Conservation (phyloP, 805 yeast genomes). For the Candida sonorensis region DNA sequence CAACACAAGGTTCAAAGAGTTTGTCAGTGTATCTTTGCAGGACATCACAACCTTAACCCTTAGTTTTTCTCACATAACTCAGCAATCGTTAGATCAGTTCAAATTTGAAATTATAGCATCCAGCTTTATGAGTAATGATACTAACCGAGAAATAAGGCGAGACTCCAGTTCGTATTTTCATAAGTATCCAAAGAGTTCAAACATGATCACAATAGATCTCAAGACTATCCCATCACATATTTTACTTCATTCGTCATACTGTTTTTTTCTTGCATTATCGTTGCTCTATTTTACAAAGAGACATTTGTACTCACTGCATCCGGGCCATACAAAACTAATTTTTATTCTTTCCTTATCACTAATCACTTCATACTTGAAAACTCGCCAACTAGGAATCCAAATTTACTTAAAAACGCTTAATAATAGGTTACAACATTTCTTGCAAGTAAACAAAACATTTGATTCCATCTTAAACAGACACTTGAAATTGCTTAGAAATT, state of each 20-base stretch:
- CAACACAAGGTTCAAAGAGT: not conserved
- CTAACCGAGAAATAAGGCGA: no score
- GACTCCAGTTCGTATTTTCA: no score
- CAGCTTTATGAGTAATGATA: conserved; percentile 11
- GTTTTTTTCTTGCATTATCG: conserved; percentile 12
- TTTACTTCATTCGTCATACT: conserved; percentile 15
- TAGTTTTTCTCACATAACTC: conserved; percentile 1
- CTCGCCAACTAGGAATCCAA: conserved; percentile 12
- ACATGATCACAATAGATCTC: conserved; percentile 7
- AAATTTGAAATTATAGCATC: conserved; percentile 23
- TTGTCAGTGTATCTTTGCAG: conserved; percentile 1
- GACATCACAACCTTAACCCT: conserved; percentile 3
- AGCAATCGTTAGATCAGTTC: conserved; percentile 16
- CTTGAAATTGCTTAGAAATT: conserved; percentile 6
- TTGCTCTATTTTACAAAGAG: conserved; percentile 12
- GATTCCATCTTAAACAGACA: conserved; percentile 9
- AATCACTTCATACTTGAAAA: conserved; percentile 11
- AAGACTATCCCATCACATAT: conserved; percentile 11
- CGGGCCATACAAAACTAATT: conserved; percentile 5
- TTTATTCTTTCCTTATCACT: conserved; percentile 10
- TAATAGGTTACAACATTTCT: conserved; percentile 12
- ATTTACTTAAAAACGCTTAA: conserved; percentile 13
- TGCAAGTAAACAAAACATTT: conserved; percentile 8
- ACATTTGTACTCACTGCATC: not conserved
- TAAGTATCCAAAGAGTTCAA: no score